Base-by-base conservation (phyloP, 2,329 filamentous ascomycete genomes). In the Pezicula carpinea region DNA sequence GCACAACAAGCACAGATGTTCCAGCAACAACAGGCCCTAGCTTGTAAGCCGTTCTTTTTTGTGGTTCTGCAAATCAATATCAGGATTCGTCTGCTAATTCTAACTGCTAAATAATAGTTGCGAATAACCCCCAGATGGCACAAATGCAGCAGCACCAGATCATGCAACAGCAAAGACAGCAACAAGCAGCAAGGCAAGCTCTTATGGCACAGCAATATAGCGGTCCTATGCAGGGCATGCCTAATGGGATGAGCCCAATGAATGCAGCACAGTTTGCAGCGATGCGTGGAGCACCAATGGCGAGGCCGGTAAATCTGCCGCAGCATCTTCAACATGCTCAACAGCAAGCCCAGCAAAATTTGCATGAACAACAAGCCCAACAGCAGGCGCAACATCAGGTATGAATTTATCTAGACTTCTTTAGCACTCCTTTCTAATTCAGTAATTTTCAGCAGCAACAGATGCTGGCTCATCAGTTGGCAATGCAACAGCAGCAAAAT, bases 121-220 rank as follows among this genome's bases (percentile, higher is more conserved):
- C 59, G 58, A 64, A 63, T 53, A 66, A 67, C 39, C 64, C 66
- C 32, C 58, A 62, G 41, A 46, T 63, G 39, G 58, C 60, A 32
- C 63, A 70, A 57, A 68, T 70, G 56, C 74, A 80, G 54, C 78
- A 82, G 53, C 77, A 81, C 51, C 74, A 80, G 47, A 64, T 69
- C 38, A 60, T 80, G 34, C 78, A 82, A 38, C 76, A 80, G 52
- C 76, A 79, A 33, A 49, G 55, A 32, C 57, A 56, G 39, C 56
- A 59, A 29, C 55, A 59, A 47, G 59, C 75, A 47, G 66, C 67
- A 18, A 68, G 74, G 43, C 77, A 82, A 52, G 69, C 70, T 6
- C 64, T 80, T 49, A 70, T 81, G 66, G 69, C 71, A 14, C 76
- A 80, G 53, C 77, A 81, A 53, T 70, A 68, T 47, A 71, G 65